Evolutionary conservation across 2,329 filamentous ascomycete species (phyloP).

Genomic region (Diaporthe velutina): DNA sequence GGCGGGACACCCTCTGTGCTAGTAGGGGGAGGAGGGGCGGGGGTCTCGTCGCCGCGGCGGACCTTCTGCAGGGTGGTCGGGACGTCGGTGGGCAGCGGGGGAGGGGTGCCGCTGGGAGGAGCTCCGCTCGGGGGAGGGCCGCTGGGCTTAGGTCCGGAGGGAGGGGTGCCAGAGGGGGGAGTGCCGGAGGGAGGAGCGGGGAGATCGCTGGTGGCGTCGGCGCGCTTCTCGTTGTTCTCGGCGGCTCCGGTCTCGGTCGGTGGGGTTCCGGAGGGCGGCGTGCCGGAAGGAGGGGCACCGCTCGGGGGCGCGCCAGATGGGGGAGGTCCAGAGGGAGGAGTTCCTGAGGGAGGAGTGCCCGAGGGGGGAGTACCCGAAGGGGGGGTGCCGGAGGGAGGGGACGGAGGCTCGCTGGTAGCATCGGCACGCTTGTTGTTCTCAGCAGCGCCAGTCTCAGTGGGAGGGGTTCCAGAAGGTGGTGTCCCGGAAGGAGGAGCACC

Average conservation of each 20-base stretch:
- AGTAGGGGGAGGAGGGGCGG: neutral
- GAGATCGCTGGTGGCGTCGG: neutral
- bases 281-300: neutral
- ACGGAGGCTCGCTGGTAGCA: neutral
- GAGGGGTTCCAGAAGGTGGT: neutral
- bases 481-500: slow-evolving; percentile 2
- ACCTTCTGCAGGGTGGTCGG: slow-evolving; percentile 18
- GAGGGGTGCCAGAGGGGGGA: neutral
- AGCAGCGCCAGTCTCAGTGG: neutral
- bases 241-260: neutral
- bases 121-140: slow-evolving; percentile 5
- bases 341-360: neutral
- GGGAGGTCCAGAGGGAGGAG: neutral
- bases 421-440: neutral
- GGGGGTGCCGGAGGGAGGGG: neutral
- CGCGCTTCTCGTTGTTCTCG: slow-evolving; percentile 8
- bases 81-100: slow-evolving; percentile 10
- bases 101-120: slow-evolving; percentile 6
- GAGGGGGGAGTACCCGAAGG: neutral
- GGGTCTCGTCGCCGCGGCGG: slow-evolving; percentile 15
- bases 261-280: neutral
- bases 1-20: neutral
- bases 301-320: neutral
- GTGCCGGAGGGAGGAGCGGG: neutral
- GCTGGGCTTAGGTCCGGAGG: neutral